A percentile compares a stretch with the other conserved stretches of the same genome.
Evolutionary conservation across 495 filamentous ascomycete genomes (phyloP).

Genomic region (Mycothermus thermophilus): DNA sequence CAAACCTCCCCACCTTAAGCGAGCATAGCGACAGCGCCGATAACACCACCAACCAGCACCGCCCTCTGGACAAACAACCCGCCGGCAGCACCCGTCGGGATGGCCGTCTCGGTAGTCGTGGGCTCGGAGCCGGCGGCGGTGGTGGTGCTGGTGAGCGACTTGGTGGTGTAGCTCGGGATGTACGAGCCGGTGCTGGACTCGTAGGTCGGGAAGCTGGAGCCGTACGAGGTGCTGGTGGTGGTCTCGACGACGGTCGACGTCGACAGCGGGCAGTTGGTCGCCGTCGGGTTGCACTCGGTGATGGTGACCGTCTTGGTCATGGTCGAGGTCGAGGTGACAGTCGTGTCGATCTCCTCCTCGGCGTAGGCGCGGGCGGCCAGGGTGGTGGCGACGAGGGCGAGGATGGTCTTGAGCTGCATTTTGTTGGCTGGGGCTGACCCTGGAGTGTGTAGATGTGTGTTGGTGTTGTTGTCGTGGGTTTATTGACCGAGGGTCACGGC

Average conservation of each 20-base stretch:
- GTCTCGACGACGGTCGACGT: constrained; percentile 16
- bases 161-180: too few relatives aligned
- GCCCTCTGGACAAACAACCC: constrained; percentile 26
- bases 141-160: constrained; percentile 27
- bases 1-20: constrained; percentile 15
- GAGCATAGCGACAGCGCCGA: constrained; percentile 29
- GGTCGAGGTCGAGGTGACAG: constrained; percentile 30
- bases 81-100: constrained; percentile 22
- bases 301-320: constrained; percentile 34
- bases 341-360: constrained; percentile 15
- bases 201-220: too few relatives aligned
- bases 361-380: constrained; percentile 19
- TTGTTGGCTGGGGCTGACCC: constrained; percentile 6
- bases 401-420: constrained; percentile 27
- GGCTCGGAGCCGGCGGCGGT: constrained; percentile 15
- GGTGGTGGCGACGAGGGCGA: constrained; percentile 20
- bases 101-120: constrained; percentile 2
- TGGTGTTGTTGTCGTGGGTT: not conserved
- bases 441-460: not conserved
- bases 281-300: constrained; percentile 32
- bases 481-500: too few relatives aligned
- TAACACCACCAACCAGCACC: constrained; percentile 28
- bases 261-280: constrained; percentile 30
- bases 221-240: too few relatives aligned
- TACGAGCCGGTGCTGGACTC: too few relatives aligned